These are phyloP conservation scores for Psilocybe sp. DNA, from an alignment of 768 basidiomycete species.

Conservation along the genomic window DNA sequence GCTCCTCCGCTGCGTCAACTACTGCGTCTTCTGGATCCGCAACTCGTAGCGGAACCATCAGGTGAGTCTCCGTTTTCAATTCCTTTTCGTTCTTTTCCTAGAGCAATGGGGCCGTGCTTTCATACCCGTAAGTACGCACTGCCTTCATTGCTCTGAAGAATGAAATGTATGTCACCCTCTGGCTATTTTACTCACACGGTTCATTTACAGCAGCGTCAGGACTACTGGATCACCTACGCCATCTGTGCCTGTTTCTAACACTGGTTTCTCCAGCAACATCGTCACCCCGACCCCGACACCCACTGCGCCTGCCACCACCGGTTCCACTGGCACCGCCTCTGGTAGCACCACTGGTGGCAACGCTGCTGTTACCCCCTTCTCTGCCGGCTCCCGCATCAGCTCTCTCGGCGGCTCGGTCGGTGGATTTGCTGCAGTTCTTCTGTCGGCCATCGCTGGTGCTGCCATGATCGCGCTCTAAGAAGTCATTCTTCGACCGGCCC, in stretches of 20 bases:
- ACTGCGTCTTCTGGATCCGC: constrained; percentile 6
- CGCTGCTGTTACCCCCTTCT: constrained; percentile 21
- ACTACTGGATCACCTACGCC: constrained; percentile 6
- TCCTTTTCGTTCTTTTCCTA: not conserved
- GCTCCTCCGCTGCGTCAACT: constrained; percentile 7
- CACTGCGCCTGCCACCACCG: constrained; percentile 10
- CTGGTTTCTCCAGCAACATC: constrained; percentile 2
- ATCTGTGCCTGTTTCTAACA: not conserved
- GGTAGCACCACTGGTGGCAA: constrained; percentile 12
- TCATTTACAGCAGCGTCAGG: not conserved
- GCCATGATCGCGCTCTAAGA: constrained; percentile 40
- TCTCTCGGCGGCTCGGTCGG: constrained; percentile 9
- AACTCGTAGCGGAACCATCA: not conserved
- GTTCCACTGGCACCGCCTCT: constrained; percentile 8
- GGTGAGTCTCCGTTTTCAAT: constrained; percentile 4
- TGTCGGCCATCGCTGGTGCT: constrained; percentile 49
- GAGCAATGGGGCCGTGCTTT: not conserved
- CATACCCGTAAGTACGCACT: not conserved
- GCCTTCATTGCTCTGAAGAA: too few species aligned
- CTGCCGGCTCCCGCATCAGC: constrained; percentile 29
- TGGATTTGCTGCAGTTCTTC: constrained; percentile 28
- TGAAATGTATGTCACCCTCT: too few species aligned
- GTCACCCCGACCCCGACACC: constrained; percentile 8
- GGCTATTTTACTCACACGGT: too few species aligned
- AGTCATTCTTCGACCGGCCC: not conserved